phyloP scores from a whole-genome alignment of 2,329 filamentous ascomycete genomes.

The Monilinia fructigena region DNA sequence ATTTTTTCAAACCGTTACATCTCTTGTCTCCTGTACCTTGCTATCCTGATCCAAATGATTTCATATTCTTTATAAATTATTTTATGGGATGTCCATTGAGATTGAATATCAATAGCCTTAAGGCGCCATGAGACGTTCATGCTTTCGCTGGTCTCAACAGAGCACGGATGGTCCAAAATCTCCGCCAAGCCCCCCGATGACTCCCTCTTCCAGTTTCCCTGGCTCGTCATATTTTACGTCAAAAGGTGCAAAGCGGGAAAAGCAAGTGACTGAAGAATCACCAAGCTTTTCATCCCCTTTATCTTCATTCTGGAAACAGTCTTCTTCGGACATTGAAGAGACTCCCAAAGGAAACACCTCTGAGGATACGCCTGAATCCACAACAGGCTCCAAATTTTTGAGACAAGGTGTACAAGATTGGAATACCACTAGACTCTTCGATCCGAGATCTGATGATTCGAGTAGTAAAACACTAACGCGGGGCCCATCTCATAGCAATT shows the following conservation, averaged over 20 bases:
- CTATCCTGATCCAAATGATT: constrained; percentile 4
- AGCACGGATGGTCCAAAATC: constrained; percentile 14
- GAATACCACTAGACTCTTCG: constrained; percentile 21
- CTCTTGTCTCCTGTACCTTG: not conserved
- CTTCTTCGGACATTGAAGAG: constrained; percentile 7
- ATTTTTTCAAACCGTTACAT: not conserved
- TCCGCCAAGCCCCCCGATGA: not conserved
- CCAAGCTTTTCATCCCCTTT: constrained; percentile 2
- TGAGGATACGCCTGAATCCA: not conserved
- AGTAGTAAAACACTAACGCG: not conserved
- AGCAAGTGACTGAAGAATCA: constrained; percentile 9
- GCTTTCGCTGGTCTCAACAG: not conserved
- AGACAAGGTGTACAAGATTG: constrained; percentile 20
- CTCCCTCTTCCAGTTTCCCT: constrained; percentile 3
- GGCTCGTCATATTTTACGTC: constrained; percentile 17
- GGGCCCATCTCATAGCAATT: constrained; percentile 4
- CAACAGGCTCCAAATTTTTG: not conserved
- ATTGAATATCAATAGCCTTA: not conserved
- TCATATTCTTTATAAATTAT: not conserved
- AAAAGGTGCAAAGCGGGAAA: constrained; percentile 3
- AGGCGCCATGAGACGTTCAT: constrained; percentile 14
- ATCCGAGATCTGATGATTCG: constrained; percentile 2
- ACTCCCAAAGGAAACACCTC: not conserved
- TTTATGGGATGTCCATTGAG: not conserved
- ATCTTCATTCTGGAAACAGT: constrained; percentile 8